phyloP scores from a whole-genome alignment of 139 green algal species.

The Tetradesmus obliquus region DNA sequence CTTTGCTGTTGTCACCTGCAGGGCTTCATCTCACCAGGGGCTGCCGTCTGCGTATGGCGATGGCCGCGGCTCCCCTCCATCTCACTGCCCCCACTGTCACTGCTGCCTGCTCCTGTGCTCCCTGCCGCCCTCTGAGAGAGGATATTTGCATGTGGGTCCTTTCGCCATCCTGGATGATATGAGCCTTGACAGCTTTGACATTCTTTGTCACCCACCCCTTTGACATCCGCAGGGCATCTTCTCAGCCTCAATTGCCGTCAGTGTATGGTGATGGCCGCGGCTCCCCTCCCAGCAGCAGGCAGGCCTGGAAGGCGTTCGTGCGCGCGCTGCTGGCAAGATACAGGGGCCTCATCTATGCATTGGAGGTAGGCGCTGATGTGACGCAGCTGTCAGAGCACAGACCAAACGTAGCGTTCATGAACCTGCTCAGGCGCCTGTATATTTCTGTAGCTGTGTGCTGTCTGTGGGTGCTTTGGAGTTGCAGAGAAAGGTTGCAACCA shows the following conservation, averaged over 20 bases:
- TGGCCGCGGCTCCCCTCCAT: no score
- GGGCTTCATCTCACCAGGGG: background rate
- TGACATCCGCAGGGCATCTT: background rate
- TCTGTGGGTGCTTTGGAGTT: no score
- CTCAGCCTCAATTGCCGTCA: background rate
- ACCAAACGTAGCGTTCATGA: no score
- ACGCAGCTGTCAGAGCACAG: background rate
- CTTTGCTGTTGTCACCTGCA: background rate
- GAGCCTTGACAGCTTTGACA: no score
- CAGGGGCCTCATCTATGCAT: background rate
- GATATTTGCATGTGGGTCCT: no score
- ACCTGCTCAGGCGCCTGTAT: no score
- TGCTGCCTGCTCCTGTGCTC: background rate
- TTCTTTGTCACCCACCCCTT: no score
- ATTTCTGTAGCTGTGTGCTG: no score
- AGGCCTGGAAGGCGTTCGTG: slow-evolving; percentile 3
- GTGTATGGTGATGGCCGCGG: background rate
- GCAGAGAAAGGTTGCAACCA: no score
- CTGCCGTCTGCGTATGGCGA: no score
- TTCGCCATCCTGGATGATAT: no score
- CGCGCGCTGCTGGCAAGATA: background rate
- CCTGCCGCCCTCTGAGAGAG: background rate
- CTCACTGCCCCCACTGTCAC: no score
- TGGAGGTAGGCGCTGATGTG: background rate
- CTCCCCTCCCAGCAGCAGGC: background rate